phyloP scores from a whole-genome alignment of 495 filamentous ascomycete genomes.

The Tuber umbilicatum region DNA sequence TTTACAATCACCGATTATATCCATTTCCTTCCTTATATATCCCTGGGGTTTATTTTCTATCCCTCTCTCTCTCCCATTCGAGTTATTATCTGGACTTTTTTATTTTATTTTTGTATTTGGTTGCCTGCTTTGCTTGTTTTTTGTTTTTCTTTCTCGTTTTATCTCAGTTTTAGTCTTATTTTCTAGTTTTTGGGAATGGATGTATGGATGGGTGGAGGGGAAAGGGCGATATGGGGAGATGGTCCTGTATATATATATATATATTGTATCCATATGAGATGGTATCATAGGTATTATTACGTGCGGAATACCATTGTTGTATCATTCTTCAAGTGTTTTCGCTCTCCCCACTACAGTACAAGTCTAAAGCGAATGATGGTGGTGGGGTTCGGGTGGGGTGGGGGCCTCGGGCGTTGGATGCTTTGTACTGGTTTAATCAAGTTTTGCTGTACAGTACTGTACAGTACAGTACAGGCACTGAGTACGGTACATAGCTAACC shows the following conservation, averaged over 20 bases:
- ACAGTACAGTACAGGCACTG: too few relatives aligned
- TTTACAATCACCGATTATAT: background rate
- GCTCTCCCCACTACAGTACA: too few relatives aligned
- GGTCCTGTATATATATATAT: background rate
- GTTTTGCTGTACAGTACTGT: too few relatives aligned
- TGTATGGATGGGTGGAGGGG: background rate
- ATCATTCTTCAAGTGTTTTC: too few relatives aligned
- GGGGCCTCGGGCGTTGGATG: too few relatives aligned
- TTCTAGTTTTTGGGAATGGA: conserved; percentile 5
- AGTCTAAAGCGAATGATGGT: too few relatives aligned
- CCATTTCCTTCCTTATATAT: background rate
- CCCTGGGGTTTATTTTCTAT: background rate
- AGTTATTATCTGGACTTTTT: background rate
- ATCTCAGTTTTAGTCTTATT: conserved; percentile 11
- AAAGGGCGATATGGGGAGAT: background rate
- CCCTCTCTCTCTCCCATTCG: background rate
- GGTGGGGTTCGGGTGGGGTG: too few relatives aligned
- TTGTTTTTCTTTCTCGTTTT: background rate
- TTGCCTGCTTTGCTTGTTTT: background rate
- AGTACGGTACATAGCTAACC: too few relatives aligned
- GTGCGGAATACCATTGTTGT: background rate
- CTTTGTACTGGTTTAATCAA: too few relatives aligned
- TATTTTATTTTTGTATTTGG: background rate
- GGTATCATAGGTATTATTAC: background rate
- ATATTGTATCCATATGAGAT: background rate